Percentiles rank a stretch among this genome's conserved stretches.
Conservation (phyloP, 1,139 yeast genomes). For the Zhuliangozyma blackwelliae region DNA sequence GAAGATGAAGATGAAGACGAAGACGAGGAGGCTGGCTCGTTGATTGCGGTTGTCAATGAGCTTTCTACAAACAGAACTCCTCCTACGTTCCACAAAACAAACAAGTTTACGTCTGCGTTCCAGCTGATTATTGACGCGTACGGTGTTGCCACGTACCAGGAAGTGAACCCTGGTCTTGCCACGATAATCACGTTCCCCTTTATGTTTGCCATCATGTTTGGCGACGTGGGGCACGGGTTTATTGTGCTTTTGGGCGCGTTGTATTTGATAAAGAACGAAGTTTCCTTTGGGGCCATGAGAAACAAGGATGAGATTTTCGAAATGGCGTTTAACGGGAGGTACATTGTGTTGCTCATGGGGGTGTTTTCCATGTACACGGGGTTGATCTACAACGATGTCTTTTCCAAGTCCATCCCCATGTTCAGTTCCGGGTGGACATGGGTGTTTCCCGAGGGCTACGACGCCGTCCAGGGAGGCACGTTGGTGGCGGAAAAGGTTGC, state of each 20-base stretch:
- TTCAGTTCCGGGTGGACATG: constrained; percentile 90
- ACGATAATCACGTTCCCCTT: constrained; percentile 95
- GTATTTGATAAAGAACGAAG: constrained; percentile 66
- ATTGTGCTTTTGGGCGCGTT: constrained; percentile 71
- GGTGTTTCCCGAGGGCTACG: constrained; percentile 62
- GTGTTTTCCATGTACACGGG: constrained; percentile 92
- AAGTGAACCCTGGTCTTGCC: constrained; percentile 93
- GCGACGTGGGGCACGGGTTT: constrained; percentile 95
- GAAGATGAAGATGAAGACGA: constrained; percentile 15
- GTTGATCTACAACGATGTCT: constrained; percentile 84
- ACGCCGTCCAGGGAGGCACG: constrained; percentile 49
- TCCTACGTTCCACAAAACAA: constrained; percentile 89
- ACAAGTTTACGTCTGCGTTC: constrained; percentile 88
- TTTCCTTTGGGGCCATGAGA: constrained; percentile 56
- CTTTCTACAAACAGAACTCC: constrained; percentile 80
- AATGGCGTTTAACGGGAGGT: constrained; percentile 93
- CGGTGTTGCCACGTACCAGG: constrained; percentile 91
- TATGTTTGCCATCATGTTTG: constrained; percentile 99
- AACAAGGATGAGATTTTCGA: constrained; percentile 90
- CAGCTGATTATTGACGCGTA: constrained; percentile 93
- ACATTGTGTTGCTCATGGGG: constrained; percentile 88
- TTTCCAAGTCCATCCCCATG: constrained; percentile 83
- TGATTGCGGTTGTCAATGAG: constrained; percentile 66
- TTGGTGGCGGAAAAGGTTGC: constrained; percentile 53
- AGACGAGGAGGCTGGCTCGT: constrained; percentile 23